These are phyloP conservation scores for Apiospora koreana DNA, from an alignment of 2,329 filamentous ascomycete genomes.

Conservation along the genomic window DNA sequence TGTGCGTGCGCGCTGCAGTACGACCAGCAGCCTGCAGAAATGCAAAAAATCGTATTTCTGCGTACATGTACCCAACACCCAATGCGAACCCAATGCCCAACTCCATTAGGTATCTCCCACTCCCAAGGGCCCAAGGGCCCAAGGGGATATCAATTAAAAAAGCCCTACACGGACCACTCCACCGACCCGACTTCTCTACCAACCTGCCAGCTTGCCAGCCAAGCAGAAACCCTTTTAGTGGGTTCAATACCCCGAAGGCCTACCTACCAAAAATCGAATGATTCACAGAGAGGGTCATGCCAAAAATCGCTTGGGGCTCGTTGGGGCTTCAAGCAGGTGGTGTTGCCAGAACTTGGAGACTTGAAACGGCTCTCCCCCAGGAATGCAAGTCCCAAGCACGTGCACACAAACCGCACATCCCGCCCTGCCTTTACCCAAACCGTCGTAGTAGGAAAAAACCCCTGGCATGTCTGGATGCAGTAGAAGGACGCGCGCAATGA, in stretches of 20 bases:
- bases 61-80: no score
- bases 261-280: no score
- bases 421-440: not conserved
- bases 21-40: not conserved
- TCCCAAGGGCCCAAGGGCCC: no score
- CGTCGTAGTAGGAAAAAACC: not conserved
- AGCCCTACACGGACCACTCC: not conserved
- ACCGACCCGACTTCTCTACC: not conserved
- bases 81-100: no score
- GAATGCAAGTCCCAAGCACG: not conserved
- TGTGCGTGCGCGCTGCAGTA: not conserved
- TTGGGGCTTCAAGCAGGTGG: not conserved
- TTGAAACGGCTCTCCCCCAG: not conserved
- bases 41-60: not conserved
- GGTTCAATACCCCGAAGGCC: not conserved
- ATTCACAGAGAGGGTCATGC: not conserved
- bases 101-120: no score
- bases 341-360: conserved; percentile 2
- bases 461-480: not conserved
- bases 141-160: not conserved
- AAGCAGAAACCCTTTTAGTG: not conserved
- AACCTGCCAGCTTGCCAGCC: not conserved
- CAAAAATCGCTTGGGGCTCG: not conserved
- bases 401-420: conserved; percentile 3
- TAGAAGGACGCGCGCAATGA: not conserved